Conservation (phyloP, 116 monocot species). For the Phalaenopsis hybrid region DNA sequence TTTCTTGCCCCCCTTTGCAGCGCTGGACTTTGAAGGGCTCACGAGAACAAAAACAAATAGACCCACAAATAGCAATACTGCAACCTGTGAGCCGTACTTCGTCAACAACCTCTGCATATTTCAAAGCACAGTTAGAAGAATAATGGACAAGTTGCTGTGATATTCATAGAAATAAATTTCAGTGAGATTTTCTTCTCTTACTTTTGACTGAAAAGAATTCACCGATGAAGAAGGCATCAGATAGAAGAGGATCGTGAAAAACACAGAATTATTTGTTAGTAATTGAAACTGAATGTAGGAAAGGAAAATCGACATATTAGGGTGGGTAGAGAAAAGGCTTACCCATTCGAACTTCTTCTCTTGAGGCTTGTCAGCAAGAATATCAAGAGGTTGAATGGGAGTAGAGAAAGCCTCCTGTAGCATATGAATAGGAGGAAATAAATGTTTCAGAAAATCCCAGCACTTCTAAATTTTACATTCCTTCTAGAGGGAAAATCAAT, state of each 20-base stretch:
- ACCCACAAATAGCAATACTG: slow-evolving; percentile 51
- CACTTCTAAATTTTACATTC: background rate
- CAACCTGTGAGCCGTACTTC: slow-evolving; percentile 70
- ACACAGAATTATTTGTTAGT: background rate
- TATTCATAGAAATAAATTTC: background rate
- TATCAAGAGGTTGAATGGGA: slow-evolving; percentile 68
- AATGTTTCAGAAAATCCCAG: background rate
- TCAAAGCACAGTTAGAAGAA: background rate
- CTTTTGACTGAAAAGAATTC: slow-evolving; percentile 46
- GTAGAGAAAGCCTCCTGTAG: slow-evolving; percentile 75
- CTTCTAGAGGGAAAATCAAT: background rate
- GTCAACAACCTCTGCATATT: slow-evolving; percentile 64
- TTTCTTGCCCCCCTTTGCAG: slow-evolving; percentile 75
- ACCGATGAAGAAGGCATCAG: background rate
- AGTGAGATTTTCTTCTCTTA: slow-evolving; percentile 1
- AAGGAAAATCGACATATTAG: background rate
- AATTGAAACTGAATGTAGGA: background rate
- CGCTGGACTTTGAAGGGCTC: slow-evolving; percentile 55
- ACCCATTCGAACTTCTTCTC: slow-evolving; percentile 69
- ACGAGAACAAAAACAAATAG: slow-evolving; percentile 63
- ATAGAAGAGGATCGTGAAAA: background rate
- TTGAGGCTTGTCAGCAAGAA: slow-evolving; percentile 80
- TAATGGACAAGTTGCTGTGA: background rate
- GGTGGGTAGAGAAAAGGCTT: background rate
- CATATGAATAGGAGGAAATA: background rate